Evolutionary conservation across 1,139 yeast genomes (phyloP).

Genomic region (Suhomyces maxii): DNA sequence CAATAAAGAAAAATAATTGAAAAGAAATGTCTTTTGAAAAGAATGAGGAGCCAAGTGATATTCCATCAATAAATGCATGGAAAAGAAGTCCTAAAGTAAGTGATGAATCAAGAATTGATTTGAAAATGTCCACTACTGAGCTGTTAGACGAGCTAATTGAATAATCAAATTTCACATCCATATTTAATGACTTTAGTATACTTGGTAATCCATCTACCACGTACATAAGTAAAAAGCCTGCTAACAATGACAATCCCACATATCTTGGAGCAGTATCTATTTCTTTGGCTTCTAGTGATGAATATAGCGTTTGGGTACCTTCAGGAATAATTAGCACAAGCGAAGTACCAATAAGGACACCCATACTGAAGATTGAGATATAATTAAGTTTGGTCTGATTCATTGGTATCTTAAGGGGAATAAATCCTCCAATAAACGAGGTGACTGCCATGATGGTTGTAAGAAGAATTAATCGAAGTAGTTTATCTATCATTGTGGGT

Average conservation of each 20-base stretch:
- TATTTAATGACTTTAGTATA: constrained; percentile 6
- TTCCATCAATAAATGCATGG: constrained; percentile 73
- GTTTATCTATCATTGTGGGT: constrained; percentile 1
- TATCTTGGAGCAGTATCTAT: constrained; percentile 18
- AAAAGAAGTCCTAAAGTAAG: constrained; percentile 62
- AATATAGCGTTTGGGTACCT: constrained; percentile 53
- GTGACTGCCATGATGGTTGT: constrained; percentile 30
- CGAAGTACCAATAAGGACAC: constrained; percentile 64
- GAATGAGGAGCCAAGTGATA: constrained; percentile 68
- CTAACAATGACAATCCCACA: constrained; percentile 36
- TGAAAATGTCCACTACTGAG: constrained; percentile 4
- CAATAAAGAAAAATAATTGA: constrained; percentile 52
- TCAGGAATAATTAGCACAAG: constrained; percentile 70
- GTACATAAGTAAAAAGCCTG: constrained; percentile 56
- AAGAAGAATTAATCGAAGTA: constrained; percentile 13
- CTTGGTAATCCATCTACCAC: constrained; percentile 40
- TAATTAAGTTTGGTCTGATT: constrained; percentile 17
- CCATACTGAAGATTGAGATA: constrained; percentile 57
- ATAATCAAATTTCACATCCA: constrained; percentile 10
- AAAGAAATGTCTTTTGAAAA: constrained; percentile 46
- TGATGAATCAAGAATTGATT: constrained; percentile 32
- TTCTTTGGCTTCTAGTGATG: constrained; percentile 21
- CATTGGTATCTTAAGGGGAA: constrained; percentile 28
- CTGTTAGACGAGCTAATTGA: background rate
- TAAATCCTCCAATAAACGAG: constrained; percentile 34